A percentile compares a stretch with the other conserved stretches of the same genome.
phyloP scores from a whole-genome alignment of 2,329 filamentous ascomycete genomes.

The Lojkania enalia region DNA sequence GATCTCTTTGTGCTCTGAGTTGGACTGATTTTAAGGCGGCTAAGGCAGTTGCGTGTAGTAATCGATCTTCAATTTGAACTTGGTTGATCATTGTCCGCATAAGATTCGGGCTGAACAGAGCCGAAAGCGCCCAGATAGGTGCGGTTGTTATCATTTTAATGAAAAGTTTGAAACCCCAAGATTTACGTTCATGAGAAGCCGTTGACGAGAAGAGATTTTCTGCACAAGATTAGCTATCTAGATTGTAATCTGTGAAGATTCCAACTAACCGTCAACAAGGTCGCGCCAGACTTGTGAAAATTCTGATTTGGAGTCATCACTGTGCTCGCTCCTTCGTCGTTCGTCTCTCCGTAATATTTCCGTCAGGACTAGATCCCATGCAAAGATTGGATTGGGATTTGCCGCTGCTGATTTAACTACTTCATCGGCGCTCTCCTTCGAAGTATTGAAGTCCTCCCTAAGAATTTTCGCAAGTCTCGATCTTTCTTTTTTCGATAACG shows the following conservation, averaged over 20 bases:
- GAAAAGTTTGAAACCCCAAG: constrained; percentile 87
- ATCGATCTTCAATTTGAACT: constrained; percentile 39
- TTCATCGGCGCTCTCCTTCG: constrained; percentile 50
- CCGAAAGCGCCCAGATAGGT: constrained; percentile 54
- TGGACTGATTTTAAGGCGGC: constrained; percentile 76
- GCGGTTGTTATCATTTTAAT: constrained; percentile 68
- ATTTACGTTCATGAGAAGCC: constrained; percentile 86
- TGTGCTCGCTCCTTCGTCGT: constrained; percentile 26
- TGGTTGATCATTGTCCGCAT: constrained; percentile 57
- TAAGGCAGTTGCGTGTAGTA: constrained; percentile 68
- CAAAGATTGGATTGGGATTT: constrained; percentile 81
- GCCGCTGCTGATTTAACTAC: constrained; percentile 69
- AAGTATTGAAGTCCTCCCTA: constrained; percentile 68
- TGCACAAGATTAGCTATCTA: constrained; percentile 44
- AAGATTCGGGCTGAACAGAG: constrained; percentile 81
- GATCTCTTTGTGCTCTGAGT: constrained; percentile 60
- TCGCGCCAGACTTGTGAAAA: constrained; percentile 85
- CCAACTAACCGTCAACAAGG: constrained; percentile 77
- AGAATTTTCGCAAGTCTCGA: constrained; percentile 73
- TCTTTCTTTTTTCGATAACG: constrained; percentile 70
- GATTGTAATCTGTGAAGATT: background rate
- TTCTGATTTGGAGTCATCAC: constrained; percentile 43
- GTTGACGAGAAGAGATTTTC: constrained; percentile 81
- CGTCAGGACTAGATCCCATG: constrained; percentile 80
- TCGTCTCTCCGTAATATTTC: constrained; percentile 36